phyloP scores from a whole-genome alignment of 805 yeast genomes.

The Candida namnaoensis region DNA sequence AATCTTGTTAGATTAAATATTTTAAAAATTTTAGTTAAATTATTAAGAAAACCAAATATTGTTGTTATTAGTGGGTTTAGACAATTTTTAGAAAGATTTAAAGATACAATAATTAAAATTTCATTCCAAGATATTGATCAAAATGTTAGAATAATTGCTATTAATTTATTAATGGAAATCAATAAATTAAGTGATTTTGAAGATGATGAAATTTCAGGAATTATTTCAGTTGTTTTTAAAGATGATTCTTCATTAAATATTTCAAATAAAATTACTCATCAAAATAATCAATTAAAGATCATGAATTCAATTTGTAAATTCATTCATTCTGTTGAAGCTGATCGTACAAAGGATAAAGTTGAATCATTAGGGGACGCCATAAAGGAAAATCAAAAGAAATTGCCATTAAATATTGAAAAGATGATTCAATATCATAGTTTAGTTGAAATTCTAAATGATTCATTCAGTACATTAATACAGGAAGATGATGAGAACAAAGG shows the following conservation, averaged over 20 bases:
- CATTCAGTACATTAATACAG: too few relatives aligned
- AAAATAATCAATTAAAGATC: conserved; percentile 22
- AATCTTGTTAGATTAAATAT: conserved; percentile 58
- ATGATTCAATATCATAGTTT: conserved; percentile 20
- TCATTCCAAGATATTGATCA: conserved; percentile 46
- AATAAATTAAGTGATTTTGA: conserved; percentile 55
- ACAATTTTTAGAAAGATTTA: conserved; percentile 72
- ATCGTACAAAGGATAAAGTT: conserved; percentile 25
- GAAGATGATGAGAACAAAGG: conserved; percentile 2
- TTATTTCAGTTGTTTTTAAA: conserved; percentile 35
- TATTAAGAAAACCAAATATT: conserved; percentile 29
- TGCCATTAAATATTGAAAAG: conserved; percentile 19
- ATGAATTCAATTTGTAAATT: conserved; percentile 47
- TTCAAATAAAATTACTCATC: conserved; percentile 5
- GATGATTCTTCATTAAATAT: too few relatives aligned
- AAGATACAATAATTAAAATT: conserved; percentile 56
- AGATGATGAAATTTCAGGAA: conserved; percentile 39
- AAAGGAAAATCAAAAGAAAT: conserved; percentile 11
- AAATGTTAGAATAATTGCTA: conserved; percentile 42
- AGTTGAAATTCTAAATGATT: conserved; percentile 17
- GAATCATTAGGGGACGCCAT: conserved; percentile 27
- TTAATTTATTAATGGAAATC: conserved; percentile 46
- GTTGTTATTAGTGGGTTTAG: conserved; percentile 54
- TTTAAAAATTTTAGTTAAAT: conserved; percentile 40
- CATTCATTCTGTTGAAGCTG: conserved; percentile 33